Conservation (phyloP, 2,329 filamentous ascomycete genomes). For the Sclerotinia nivalis region DNA sequence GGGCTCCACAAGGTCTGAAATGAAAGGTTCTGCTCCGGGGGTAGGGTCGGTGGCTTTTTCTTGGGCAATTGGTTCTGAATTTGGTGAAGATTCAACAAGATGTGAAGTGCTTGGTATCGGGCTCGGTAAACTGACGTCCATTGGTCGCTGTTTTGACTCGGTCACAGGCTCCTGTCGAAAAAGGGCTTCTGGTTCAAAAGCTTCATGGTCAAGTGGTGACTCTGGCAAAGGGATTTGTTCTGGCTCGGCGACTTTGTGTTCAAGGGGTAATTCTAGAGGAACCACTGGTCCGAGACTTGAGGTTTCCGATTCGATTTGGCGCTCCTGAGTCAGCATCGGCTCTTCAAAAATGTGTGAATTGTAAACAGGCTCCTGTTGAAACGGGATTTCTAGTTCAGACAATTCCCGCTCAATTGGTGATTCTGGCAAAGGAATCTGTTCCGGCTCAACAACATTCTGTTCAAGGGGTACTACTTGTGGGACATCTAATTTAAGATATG, state of each 20-base stretch:
- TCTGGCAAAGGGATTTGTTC: slow-evolving; percentile 1
- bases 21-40: not conserved
- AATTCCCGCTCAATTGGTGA: not conserved
- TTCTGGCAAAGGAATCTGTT: not conserved
- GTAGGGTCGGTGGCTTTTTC: not conserved
- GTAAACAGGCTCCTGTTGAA: not conserved
- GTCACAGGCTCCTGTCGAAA: not conserved
- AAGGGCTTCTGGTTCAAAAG: not conserved
- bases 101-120: not conserved
- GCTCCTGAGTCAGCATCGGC: not conserved
- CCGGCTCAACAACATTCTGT: not conserved
- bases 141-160: not conserved
- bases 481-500: not conserved
- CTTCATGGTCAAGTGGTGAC: not conserved
- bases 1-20: not conserved
- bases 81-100: not conserved
- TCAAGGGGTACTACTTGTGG: not conserved
- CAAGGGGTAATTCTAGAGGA: not conserved
- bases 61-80: slow-evolving; percentile 4
- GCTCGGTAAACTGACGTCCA: not conserved
- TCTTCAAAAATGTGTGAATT: not conserved
- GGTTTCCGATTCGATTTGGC: not conserved
- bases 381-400: not conserved
- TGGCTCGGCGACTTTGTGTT: not conserved
- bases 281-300: not conserved